phyloP scores from a whole-genome alignment of 768 basidiomycete genomes.

The Sistotremastrum suecicum region DNA sequence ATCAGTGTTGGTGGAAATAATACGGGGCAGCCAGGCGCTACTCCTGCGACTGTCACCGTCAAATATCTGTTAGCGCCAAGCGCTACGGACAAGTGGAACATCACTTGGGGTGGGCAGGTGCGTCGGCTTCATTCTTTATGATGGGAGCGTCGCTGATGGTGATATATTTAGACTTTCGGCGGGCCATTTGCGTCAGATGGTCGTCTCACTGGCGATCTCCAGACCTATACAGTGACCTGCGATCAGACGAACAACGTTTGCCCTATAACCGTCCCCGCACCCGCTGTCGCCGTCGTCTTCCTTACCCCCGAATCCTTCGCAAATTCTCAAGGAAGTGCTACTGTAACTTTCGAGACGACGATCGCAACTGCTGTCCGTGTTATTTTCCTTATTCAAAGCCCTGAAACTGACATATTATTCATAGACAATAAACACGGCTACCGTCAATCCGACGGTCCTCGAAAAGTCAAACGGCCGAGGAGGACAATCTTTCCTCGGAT shows the following conservation, averaged over 20 bases:
- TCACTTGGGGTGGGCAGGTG: constrained; percentile 71
- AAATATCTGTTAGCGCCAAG: constrained; percentile 45
- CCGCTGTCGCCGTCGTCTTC: constrained; percentile 66
- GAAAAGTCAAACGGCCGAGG: constrained; percentile 49
- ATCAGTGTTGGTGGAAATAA: constrained; percentile 34
- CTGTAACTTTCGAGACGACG: constrained; percentile 42
- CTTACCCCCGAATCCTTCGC: constrained; percentile 29
- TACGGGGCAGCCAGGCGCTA: constrained; percentile 22
- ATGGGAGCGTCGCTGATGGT: neutral
- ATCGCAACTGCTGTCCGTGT: constrained; percentile 24
- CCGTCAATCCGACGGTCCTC: constrained; percentile 39
- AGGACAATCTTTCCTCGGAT: constrained; percentile 7
- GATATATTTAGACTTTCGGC: constrained; percentile 37
- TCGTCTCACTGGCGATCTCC: constrained; percentile 37
- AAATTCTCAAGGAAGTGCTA: constrained; percentile 19
- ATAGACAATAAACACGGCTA: constrained; percentile 37
- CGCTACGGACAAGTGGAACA: constrained; percentile 46
- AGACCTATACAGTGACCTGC: constrained; percentile 48
- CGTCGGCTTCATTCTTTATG: constrained; percentile 5
- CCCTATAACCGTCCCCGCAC: constrained; percentile 47
- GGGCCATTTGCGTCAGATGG: constrained; percentile 53
- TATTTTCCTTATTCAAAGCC: too few relatives aligned
- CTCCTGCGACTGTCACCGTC: constrained; percentile 35
- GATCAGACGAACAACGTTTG: constrained; percentile 39
- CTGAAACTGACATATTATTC: too few relatives aligned